Evolutionary conservation across 768 basidiomycete species (phyloP), one percentile per base, ranked within the genome.

Genomic region (Termitomyces sp.): DNA sequence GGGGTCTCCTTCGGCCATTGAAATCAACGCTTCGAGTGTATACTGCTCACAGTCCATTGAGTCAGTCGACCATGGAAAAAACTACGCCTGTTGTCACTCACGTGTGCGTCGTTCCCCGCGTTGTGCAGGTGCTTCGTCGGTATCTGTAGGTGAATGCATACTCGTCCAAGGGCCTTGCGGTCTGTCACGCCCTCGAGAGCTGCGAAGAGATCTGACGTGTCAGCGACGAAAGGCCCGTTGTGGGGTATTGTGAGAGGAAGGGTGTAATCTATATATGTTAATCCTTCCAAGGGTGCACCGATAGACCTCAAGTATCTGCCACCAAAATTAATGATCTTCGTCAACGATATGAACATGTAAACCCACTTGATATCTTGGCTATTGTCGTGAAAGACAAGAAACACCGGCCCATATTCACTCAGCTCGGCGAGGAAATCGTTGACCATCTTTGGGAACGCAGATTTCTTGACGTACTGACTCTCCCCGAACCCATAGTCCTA

Each of bases 21-120:
- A 72, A 58, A 81, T 81, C 70, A 91, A 69, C 13, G 85, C 84
- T 49, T 83, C 72, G 59, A 94, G 75, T 1, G 91, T 92, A 66
- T 85, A 91, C 92, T 94, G 52, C 32, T 56, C 45, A n/a, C 56
- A 55, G 20, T 18, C 20, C 12, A 28, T 57, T 9, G 51, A 39
- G 54, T 16, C 16, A 66, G n/a, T n/a, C n/a, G n/a, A n/a, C n/a
- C n/a, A n/a, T 39, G 8, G 28, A n/a, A 16, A 46, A 40, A 42
- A 52, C 18, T 5, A 56, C 16, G 38, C n/a, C 36, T 18, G 20
- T 39, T 46, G 49, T 33, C n/a, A 75, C 86, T 45, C 66, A 93
- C 92, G 70, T 89, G 81, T 1, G 92, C 92, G 70, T 94, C 91
- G 68, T 94, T 94, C 0, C 92, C 92, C 1, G 91, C 92, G 68